A percentile compares a stretch with the other conserved stretches of the same genome.
phyloP scores from a whole-genome alignment of 108 stramenopile species.

The Aureococcus anophagefferens region DNA sequence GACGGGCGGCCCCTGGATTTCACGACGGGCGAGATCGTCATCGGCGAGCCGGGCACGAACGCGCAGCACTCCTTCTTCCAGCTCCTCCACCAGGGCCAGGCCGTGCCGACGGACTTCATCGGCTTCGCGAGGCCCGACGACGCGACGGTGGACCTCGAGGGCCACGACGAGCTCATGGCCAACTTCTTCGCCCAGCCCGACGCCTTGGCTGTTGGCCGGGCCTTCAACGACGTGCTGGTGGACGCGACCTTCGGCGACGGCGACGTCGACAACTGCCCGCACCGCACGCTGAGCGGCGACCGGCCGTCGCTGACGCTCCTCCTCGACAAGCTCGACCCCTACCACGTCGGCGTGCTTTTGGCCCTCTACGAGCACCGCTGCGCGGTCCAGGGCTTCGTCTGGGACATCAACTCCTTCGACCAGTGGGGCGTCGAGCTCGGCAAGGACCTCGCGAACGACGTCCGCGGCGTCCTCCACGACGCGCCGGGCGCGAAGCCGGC shows the following conservation, averaged over 20 bases:
- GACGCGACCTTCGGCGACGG: slow-evolving; percentile 79
- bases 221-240: slow-evolving; percentile 69
- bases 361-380: slow-evolving; percentile 95
- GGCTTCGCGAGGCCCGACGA: slow-evolving; percentile 79
- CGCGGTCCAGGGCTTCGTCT: slow-evolving; percentile 97
- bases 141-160: slow-evolving; percentile 69
- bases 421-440: slow-evolving; percentile 99
- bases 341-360: slow-evolving; percentile 81
- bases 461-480: slow-evolving; percentile 5
- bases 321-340: slow-evolving; percentile 85
- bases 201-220: slow-evolving; percentile 85
- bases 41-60: slow-evolving; percentile 56
- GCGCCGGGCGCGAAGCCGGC: not conserved
- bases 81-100: slow-evolving; percentile 95
- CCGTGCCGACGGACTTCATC: slow-evolving; percentile 91
- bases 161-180: slow-evolving; percentile 97
- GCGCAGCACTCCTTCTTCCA: slow-evolving; percentile 86
- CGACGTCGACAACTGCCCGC: slow-evolving; percentile 36
- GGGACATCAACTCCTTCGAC: slow-evolving; percentile 98
- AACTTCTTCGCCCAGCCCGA: slow-evolving; percentile 99
- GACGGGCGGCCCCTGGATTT: slow-evolving; percentile 53
- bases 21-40: slow-evolving; percentile 42
- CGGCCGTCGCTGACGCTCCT: slow-evolving; percentile 88
- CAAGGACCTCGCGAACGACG: slow-evolving; percentile 87
- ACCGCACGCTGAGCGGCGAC: slow-evolving; percentile 91